Percentiles rank a stretch among this genome's conserved stretches.
Evolutionary conservation across 176 grass and related monocot genomes (phyloP).

Genomic region (barley (Hordeum vulgare)): MorexV3_pseudomolecules_assembly NC_058520.1:531753694-531754193

Average conservation of each 20-base stretch:
- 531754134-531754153: slow-evolving; percentile 1
- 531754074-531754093: slow-evolving; percentile 44
- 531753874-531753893: neutral
- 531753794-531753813: slow-evolving; percentile 24
- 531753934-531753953: neutral
- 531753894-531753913: slow-evolving; percentile 20
- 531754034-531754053: slow-evolving; percentile 99
- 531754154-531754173: slow-evolving; percentile 96
- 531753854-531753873: neutral
- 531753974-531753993: neutral
- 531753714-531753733: slow-evolving; percentile 63
- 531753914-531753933: neutral
- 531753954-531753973: neutral
- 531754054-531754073: slow-evolving; percentile 94
- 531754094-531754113: slow-evolving; percentile 3
- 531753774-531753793: slow-evolving; percentile 81
- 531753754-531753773: slow-evolving; percentile 92
- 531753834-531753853: neutral
- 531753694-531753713: slow-evolving; percentile 13
- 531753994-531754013: slow-evolving; percentile 25
- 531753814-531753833: neutral
- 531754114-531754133: neutral
- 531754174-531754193: slow-evolving; percentile 83
- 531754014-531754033: slow-evolving; percentile 53
- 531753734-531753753: slow-evolving; percentile 98